Conservation (phyloP, 768 basidiomycete species). For the Boletus sp. region DNA sequence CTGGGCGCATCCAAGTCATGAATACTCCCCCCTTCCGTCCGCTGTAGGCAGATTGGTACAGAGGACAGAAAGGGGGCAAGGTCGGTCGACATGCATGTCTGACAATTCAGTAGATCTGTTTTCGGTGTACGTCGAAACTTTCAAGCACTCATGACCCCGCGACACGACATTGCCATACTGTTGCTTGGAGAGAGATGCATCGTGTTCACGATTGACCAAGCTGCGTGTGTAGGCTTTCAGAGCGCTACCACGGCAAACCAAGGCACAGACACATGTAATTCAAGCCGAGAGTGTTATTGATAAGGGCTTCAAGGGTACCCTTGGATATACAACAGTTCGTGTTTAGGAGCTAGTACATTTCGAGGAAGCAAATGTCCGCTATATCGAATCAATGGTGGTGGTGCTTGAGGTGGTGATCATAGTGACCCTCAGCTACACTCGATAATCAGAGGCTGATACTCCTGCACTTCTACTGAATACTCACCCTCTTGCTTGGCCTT, state of each 20-base stretch:
- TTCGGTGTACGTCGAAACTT: not conserved
- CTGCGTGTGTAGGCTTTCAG: not conserved
- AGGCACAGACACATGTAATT: not conserved
- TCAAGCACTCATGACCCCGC: not conserved
- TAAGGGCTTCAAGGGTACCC: not conserved
- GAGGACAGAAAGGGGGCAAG: conserved; percentile 21
- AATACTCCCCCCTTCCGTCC: conserved; percentile 20
- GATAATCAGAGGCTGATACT: not conserved
- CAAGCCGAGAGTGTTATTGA: not conserved
- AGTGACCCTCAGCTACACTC: conserved; percentile 6
- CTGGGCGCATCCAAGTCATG: not conserved
- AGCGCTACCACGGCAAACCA: not conserved
- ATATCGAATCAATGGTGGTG: not conserved
- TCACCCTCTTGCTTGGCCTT: conserved; percentile 42
- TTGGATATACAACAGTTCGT: conserved; percentile 8
- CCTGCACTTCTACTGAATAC: not conserved
- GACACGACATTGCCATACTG: not conserved
- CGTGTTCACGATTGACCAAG: no score
- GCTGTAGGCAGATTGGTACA: conserved; percentile 24
- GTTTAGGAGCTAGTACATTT: not conserved
- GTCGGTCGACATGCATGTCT: not conserved
- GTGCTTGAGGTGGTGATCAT: not conserved
- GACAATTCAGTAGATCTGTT: not conserved
- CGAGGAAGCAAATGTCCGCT: not conserved
- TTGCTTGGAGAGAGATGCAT: no score